Evolutionary conservation across 2,329 filamentous ascomycete genomes (phyloP).

Genomic region (Calonectria leucothoes): DNA sequence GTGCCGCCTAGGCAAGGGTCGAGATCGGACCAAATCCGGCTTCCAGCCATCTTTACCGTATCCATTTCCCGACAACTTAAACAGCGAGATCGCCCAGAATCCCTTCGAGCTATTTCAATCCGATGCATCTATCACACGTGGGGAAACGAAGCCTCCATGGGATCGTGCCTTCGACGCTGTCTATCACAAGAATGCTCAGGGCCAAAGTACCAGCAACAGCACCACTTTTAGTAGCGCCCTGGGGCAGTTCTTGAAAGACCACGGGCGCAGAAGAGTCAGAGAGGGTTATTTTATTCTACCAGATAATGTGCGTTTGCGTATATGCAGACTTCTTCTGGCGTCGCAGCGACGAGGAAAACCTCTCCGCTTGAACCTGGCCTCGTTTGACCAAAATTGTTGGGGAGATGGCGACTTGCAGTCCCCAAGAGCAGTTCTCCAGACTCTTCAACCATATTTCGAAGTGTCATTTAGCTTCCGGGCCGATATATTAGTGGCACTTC

Average conservation of each 20-base stretch:
- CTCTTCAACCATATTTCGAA: slow-evolving; percentile 40
- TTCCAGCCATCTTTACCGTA: neutral
- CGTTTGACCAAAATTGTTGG: slow-evolving; percentile 48
- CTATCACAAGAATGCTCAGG: slow-evolving; percentile 41
- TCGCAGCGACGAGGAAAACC: slow-evolving; percentile 33
- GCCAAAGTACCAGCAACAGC: neutral
- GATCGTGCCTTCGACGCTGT: slow-evolving; percentile 51
- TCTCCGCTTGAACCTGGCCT: slow-evolving; percentile 43
- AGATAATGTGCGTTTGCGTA: slow-evolving; percentile 38
- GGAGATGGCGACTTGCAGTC: slow-evolving; percentile 46
- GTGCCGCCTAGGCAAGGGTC: neutral
- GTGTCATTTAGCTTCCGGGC: slow-evolving; percentile 51
- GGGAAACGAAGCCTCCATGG: slow-evolving; percentile 45
- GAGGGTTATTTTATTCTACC: slow-evolving; percentile 41
- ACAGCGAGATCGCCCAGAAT: neutral
- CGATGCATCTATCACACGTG: neutral
- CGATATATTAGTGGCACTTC: slow-evolving; percentile 50
- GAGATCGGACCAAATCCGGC: neutral
- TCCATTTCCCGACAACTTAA: neutral
- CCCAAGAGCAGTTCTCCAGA: slow-evolving; percentile 39
- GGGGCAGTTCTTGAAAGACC: slow-evolving; percentile 35
- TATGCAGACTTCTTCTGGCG: slow-evolving; percentile 42
- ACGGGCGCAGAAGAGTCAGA: slow-evolving; percentile 16
- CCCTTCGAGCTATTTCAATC: neutral
- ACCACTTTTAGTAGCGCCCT: slow-evolving; percentile 36